phyloP scores from a whole-genome alignment of 495 filamentous ascomycete genomes.

The Bacidia rubella region DNA sequence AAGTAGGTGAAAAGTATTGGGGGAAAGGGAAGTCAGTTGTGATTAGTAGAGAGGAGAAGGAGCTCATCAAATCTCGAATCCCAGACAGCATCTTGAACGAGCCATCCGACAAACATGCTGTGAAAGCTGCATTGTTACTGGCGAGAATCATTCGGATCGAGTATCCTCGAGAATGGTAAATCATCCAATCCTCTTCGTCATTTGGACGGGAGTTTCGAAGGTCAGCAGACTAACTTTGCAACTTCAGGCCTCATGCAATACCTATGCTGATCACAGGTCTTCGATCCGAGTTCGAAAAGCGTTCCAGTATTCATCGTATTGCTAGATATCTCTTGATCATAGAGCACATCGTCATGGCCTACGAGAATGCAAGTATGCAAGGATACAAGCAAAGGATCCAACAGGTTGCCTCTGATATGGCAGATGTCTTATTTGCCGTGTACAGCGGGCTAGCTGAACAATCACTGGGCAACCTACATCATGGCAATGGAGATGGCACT shows the following conservation, averaged over 20 bases:
- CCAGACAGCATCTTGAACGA: slow-evolving; percentile 63
- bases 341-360: no score
- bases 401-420: slow-evolving; percentile 61
- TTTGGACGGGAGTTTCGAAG: background rate
- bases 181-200: background rate
- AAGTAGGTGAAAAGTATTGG: slow-evolving; percentile 92
- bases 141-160: slow-evolving; percentile 82
- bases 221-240: no score
- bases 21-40: slow-evolving; percentile 55
- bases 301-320: slow-evolving; percentile 40
- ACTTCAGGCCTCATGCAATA: slow-evolving; percentile 37
- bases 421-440: slow-evolving; percentile 59
- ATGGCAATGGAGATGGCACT: slow-evolving; percentile 41
- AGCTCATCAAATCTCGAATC: slow-evolving; percentile 55
- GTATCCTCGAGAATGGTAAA: slow-evolving; percentile 67
- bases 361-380: slow-evolving; percentile 70
- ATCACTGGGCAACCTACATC: slow-evolving; percentile 51
- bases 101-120: slow-evolving; percentile 53
- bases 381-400: slow-evolving; percentile 61
- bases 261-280: slow-evolving; percentile 45
- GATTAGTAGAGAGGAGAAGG: slow-evolving; percentile 61
- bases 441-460: slow-evolving; percentile 60
- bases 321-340: slow-evolving; percentile 62
- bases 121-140: slow-evolving; percentile 75
- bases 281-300: slow-evolving; percentile 32